Percentiles rank a stretch among this genome's conserved stretches.
Conservation (phyloP, 306 rosid genomes). For the Glycine tomentella region DNA sequence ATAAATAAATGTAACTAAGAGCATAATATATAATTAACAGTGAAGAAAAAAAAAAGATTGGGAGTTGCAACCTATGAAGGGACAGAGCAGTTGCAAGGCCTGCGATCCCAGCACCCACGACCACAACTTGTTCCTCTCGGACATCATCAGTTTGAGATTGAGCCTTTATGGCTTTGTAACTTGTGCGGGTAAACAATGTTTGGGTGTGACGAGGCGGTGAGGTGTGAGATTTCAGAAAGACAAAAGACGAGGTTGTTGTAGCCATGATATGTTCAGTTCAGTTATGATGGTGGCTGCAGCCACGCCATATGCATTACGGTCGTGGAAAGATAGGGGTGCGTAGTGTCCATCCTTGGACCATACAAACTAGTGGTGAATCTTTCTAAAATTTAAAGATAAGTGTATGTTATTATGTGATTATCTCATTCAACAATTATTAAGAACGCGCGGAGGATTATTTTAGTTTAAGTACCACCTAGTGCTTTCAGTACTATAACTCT, state of each 20-base stretch:
- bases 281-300: too few species aligned
- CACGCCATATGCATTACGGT: too few species aligned
- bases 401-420: too few species aligned
- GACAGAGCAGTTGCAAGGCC: slow-evolving; percentile 83
- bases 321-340: too few species aligned
- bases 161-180: slow-evolving; percentile 37
- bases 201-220: slow-evolving; percentile 37
- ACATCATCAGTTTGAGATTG: slow-evolving; percentile 43
- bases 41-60: too few species aligned
- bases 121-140: slow-evolving; percentile 59
- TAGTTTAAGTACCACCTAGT: too few species aligned
- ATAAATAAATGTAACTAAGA: too few species aligned
- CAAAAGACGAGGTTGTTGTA: slow-evolving; percentile 47
- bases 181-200: not conserved
- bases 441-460: too few species aligned
- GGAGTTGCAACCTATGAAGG: slow-evolving; percentile 48
- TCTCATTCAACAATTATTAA: too few species aligned
- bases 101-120: slow-evolving; percentile 79
- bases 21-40: too few species aligned
- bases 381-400: too few species aligned
- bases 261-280: slow-evolving; percentile 49
- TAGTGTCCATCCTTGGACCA: slow-evolving; percentile 32
- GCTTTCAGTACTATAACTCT: too few species aligned
- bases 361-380: slow-evolving; percentile 34
- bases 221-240: slow-evolving; percentile 41